A percentile compares a stretch with the other conserved stretches of the same genome.
phyloP scores from a whole-genome alignment of 192 early-diverging fungal species.

The Entrophospora sp. region DNA sequence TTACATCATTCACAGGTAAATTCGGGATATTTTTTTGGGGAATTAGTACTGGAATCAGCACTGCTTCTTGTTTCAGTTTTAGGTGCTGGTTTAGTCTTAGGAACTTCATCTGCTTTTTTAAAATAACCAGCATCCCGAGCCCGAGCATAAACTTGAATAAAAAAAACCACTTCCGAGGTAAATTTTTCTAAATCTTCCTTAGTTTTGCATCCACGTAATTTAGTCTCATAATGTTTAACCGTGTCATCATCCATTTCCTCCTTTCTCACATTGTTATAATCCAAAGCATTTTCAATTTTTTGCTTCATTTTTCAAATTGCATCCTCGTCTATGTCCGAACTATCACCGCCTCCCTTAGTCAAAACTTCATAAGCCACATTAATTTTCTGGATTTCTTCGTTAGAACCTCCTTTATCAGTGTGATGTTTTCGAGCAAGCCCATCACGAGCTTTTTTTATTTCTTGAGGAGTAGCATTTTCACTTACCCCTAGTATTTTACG shows the following conservation, averaged over 20 bases:
- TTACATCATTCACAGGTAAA: not conserved
- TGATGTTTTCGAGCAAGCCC: not conserved
- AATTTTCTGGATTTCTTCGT: not conserved
- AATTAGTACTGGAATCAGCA: not conserved
- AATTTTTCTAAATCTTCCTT: not conserved
- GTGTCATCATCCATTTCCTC: not conserved
- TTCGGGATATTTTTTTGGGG: not conserved
- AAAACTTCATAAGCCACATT: not conserved
- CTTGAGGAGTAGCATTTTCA: not conserved
- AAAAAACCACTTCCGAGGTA: not conserved
- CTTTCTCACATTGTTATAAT: not conserved
- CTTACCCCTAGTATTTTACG: not conserved
- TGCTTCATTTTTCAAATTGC: not conserved
- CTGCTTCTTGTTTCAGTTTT: not conserved
- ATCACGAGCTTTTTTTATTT: slow-evolving; percentile 4
- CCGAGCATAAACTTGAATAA: not conserved
- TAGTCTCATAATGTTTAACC: not conserved
- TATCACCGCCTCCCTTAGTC: not conserved
- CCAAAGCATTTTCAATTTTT: not conserved
- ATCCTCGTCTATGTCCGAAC: not conserved
- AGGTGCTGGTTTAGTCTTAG: not conserved
- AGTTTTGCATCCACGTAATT: not conserved
- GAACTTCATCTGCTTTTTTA: not conserved
- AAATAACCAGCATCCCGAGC: not conserved
- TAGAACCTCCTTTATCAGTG: not conserved